A percentile compares a stretch with the other conserved stretches of the same genome.
phyloP scores from a whole-genome alignment of 768 basidiomycete species.

The Rhodotorula paludigena region DNA sequence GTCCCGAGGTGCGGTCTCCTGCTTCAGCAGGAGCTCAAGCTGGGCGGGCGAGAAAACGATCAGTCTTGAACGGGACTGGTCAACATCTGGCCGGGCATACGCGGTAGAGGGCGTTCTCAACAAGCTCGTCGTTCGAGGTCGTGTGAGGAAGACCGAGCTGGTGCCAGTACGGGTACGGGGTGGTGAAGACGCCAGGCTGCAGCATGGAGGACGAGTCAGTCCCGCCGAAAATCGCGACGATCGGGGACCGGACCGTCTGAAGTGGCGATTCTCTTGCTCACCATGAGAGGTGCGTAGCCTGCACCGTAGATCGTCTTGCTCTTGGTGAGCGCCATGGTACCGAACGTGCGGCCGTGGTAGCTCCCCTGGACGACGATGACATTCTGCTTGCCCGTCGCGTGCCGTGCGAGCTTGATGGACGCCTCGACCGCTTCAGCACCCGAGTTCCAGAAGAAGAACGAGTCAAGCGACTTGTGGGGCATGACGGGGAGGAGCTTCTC shows the following conservation, averaged over 20 bases:
- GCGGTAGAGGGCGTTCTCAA: constrained; percentile 35
- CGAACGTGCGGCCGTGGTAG: constrained; percentile 90
- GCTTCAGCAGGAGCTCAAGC: constrained; percentile 68
- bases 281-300: constrained; percentile 77
- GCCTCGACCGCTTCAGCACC: constrained; percentile 91
- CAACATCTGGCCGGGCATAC: not conserved
- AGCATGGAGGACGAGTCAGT: not conserved
- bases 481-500: constrained; percentile 77
- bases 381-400: constrained; percentile 73
- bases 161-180: constrained; percentile 91
- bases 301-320: constrained; percentile 88
- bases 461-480: constrained; percentile 84
- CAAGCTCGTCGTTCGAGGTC: constrained; percentile 35
- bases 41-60: constrained; percentile 49
- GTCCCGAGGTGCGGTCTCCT: constrained; percentile 75
- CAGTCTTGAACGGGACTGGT: too few species aligned
- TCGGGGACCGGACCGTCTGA: too few species aligned
- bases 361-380: constrained; percentile 85
- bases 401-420: constrained; percentile 77
- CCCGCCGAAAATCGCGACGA: not conserved
- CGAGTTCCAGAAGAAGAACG: constrained; percentile 71
- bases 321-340: constrained; percentile 86
- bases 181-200: constrained; percentile 74
- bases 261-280: constrained; percentile 45
- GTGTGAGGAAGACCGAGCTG: constrained; percentile 36